phyloP scores from a whole-genome alignment of 805 yeast species.

The Hemisphaericaspora nanyangensis region DNA sequence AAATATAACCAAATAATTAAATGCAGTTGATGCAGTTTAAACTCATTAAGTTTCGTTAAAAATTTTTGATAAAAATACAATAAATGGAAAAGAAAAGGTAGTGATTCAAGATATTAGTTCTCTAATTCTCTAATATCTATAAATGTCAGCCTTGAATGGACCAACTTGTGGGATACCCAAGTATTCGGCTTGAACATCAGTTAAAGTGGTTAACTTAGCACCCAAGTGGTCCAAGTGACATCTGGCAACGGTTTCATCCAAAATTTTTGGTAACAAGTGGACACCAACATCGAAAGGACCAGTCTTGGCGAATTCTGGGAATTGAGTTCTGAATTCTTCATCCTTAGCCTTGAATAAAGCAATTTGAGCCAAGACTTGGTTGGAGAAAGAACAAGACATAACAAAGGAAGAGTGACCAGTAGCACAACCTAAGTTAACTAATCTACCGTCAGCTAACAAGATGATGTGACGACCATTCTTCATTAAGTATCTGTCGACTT shows the following conservation, averaged over 20 bases:
- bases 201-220: constrained; percentile 75
- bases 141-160: constrained; percentile 97
- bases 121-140: constrained; percentile 98
- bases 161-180: constrained; percentile 88
- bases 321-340: constrained; percentile 70
- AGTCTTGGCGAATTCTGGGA: constrained; percentile 87
- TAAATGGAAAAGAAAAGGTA: constrained; percentile 11
- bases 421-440: constrained; percentile 99
- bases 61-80: constrained; percentile 6
- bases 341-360: constrained; percentile 91
- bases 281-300: constrained; percentile 91
- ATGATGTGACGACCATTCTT: constrained; percentile 88
- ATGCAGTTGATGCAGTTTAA: constrained; percentile 47
- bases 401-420: constrained; percentile 99
- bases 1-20: constrained; percentile 11
- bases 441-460: constrained; percentile 98
- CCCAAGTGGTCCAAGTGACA: constrained; percentile 94
- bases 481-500: constrained; percentile 95
- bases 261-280: constrained; percentile 93
- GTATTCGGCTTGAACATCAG: constrained; percentile 86
- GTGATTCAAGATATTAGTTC: no score
- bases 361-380: constrained; percentile 98
- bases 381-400: constrained; percentile 99
- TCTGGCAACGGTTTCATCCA: constrained; percentile 98
- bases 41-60: constrained; percentile 5